Evolutionary conservation across 805 yeast genomes (phyloP), one percentile per base, ranked within the genome.

Genomic region (Metschnikowia continentalis): DNA sequence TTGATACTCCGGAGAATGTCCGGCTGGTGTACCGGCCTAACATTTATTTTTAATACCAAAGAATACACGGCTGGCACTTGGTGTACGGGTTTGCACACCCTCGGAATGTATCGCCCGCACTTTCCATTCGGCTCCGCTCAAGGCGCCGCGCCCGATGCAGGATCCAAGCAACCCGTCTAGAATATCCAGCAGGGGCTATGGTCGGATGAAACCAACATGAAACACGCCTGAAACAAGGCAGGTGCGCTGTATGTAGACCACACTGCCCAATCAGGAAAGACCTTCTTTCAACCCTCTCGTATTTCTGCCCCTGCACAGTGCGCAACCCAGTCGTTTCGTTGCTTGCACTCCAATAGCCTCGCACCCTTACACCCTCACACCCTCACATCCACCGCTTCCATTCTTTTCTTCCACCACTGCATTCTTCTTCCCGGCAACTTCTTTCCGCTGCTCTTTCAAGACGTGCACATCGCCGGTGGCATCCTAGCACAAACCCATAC

Each of bases 301-400:
- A 22, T 6, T 22, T 22, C 13, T 8, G 1, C 7, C 13, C 32
- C 15, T 3, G 7, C 23, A 6, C 32, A 14, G 13, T 23, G 17
- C 23, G 32, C 32, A 23, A 14, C 30, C 11, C 30, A 8, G 11
- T 26, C 30, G 10, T 14, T 22, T 22, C 40, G 32, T 42, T 32
- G 46, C 46, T 42, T 23, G 46, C 46, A 32, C 38, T 14, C 38
- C 15, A n/a, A 42, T 32, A 42, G 19, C 46, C 46, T 42, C 35
- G 35, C 46, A 42, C 46, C 46, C 20, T 14, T 14, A 42, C 45
- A 42, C 46, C 46, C 42, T 32, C 37, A 42, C 46, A 20, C 46
- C 38, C 46, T 42, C 46, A 22, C 43, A 33, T 15, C 22, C 30
- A 32, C 45, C 45, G 35, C 45, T 32, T 42, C 38, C 15, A 33